These are phyloP conservation scores for Dryas drummondii DNA, from an alignment of 306 rosid species.

Conservation along the genomic window DNA sequence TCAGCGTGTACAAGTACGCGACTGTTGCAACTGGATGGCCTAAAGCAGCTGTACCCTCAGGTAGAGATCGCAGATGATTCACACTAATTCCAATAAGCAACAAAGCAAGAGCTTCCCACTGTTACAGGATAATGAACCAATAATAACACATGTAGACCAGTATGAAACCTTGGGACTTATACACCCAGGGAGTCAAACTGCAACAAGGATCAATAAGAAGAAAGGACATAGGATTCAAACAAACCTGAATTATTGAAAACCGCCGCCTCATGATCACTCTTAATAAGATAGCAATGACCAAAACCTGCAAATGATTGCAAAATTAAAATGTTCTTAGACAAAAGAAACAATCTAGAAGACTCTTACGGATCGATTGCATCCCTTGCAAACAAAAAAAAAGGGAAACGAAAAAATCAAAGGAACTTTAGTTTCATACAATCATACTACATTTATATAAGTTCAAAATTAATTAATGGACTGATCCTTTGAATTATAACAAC, in stretches of 20 bases:
- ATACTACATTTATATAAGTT: no score
- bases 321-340: slow-evolving; percentile 12
- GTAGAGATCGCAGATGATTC: slow-evolving; percentile 83
- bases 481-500: no score
- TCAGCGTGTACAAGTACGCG: slow-evolving; percentile 73
- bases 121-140: slow-evolving; percentile 10
- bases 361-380: no score
- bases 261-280: slow-evolving; percentile 88
- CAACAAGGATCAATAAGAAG: no score
- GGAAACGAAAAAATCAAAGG: no score
- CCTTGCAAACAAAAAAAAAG: no score
- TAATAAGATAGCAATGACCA: slow-evolving; percentile 92
- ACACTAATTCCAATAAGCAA: slow-evolving; percentile 95
- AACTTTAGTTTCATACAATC: no score
- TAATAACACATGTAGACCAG: slow-evolving; percentile 1
- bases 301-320: slow-evolving; percentile 55
- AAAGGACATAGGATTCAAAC: background rate
- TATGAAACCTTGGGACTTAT: background rate
- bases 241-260: slow-evolving; percentile 93
- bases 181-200: no score
- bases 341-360: background rate
- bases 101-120: slow-evolving; percentile 99
- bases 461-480: no score
- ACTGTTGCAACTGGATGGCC: slow-evolving; percentile 76
- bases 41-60: slow-evolving; percentile 67